A percentile compares a stretch with the other conserved stretches of the same genome.
Evolutionary conservation across 1,284 basidiomycete species (phyloP).

Genomic region (Earliella scabrosa): DNA sequence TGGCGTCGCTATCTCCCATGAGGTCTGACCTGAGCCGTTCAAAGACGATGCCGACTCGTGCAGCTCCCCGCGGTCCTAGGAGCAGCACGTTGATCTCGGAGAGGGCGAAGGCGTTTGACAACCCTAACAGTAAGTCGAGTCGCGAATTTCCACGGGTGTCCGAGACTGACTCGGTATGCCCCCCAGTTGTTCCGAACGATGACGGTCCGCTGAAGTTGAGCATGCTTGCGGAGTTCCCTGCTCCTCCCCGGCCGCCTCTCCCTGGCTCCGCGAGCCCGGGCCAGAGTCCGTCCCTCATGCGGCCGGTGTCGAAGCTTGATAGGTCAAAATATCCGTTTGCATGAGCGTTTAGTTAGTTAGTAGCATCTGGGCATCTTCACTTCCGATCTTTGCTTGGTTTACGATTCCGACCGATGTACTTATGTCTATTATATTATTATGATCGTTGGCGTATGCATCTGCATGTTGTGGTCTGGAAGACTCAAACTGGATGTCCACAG

Average conservation of each 20-base stretch:
- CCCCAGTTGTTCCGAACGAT: constrained; percentile 13
- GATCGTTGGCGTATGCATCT: constrained; percentile 4
- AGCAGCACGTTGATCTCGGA: constrained; percentile 55
- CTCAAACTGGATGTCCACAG: neutral
- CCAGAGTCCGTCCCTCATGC: constrained; percentile 23
- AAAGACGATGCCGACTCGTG: constrained; percentile 25
- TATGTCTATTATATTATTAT: constrained; percentile 15
- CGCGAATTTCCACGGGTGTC: neutral
- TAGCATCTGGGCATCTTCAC: neutral
- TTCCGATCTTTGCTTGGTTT: neutral
- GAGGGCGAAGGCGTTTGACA: constrained; percentile 45
- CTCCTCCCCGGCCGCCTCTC: constrained; percentile 44
- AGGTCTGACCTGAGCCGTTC: constrained; percentile 24
- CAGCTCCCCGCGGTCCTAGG: constrained; percentile 29
- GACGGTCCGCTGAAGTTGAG: constrained; percentile 26
- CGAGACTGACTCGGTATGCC: neutral
- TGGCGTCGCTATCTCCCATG: constrained; percentile 6
- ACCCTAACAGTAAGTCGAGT: constrained; percentile 23
- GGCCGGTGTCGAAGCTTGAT: constrained; percentile 39
- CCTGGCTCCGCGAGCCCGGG: constrained; percentile 25
- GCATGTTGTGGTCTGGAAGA: neutral
- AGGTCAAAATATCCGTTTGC: constrained; percentile 42
- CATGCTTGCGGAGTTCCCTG: constrained; percentile 42
- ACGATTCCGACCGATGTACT: constrained; percentile 18
- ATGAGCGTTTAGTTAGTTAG: constrained; percentile 22